Conservation (phyloP, 352 stramenopile genomes). For the Globisporangium recalcitrans region DNA sequence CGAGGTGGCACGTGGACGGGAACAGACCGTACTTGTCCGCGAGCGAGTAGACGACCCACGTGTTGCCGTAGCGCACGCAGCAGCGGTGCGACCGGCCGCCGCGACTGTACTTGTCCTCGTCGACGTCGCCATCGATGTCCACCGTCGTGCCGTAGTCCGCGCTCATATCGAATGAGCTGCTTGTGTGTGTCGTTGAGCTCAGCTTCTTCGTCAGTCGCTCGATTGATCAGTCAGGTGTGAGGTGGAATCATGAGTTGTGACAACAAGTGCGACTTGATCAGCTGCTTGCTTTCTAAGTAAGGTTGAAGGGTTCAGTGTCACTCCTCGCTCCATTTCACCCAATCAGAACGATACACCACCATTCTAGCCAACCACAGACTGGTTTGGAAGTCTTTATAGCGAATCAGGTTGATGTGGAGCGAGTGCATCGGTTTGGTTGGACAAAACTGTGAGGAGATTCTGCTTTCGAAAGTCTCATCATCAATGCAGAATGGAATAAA, state of each 20-base stretch:
- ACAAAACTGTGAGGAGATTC: neutral
- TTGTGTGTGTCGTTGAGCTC: neutral
- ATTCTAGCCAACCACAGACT: neutral
- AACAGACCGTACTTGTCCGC: conserved; percentile 46
- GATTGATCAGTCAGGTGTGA: neutral
- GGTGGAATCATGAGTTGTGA: neutral
- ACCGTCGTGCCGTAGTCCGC: conserved; percentile 13
- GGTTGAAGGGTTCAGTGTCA: neutral
- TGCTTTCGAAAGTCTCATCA: neutral
- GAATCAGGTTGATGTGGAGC: neutral
- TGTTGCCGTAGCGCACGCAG: conserved; percentile 54
- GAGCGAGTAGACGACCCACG: conserved; percentile 53
- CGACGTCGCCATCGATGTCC: conserved; percentile 3
- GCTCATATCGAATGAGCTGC: neutral
- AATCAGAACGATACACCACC: neutral
- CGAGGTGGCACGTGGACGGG: conserved; percentile 56
- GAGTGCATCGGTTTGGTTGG: neutral
- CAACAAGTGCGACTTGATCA: neutral
- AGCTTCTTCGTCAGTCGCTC: conserved; percentile 4
- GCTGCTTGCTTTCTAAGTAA: neutral
- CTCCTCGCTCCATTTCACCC: neutral
- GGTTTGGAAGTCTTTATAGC: neutral
- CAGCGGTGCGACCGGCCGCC: conserved; percentile 14
- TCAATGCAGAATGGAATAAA: neutral
- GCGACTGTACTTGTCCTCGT: conserved; percentile 15